Evolutionary conservation across 2,329 filamentous ascomycete species (phyloP), one percentile per base, ranked within the genome.

Genomic region (Aspergillus persii): DNA sequence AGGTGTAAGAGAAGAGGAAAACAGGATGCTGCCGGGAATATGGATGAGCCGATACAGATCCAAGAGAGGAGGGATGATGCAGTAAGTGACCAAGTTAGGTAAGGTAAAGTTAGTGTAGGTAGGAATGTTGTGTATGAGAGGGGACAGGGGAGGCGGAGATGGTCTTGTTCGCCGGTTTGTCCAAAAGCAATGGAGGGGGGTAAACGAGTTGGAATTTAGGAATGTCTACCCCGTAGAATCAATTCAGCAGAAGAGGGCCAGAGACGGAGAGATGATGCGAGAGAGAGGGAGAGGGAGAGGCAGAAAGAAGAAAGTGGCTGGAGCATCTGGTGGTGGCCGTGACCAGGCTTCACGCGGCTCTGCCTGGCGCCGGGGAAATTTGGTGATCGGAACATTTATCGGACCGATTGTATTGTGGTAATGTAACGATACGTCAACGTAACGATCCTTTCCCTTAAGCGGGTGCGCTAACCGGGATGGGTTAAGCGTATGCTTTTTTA

Each of bases 301-400:
- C 59, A 60, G 52, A 57, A 62, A 58, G 53, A 50, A 58, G 53
- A 50, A 50, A 57, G 61, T 63, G 56, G 63, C 61, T 63, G 58
- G 60, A 58, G 59, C 39, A 30, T 49, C 48, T 53, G 50, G 50
- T 59, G 61, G 57, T 41, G 31, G 18, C 29, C 46, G 33, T 59
- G 54, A 60, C 54, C 23, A 54, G 31, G 47, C 52, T 60, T 54
- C 49, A 62, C 36, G 62, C 60, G 62, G 62, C 62, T 64, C 62
- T 64, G 56, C 54, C 33, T 27, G 44, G 47, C 46, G n/a, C 4
- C 9, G 33, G 33, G 49, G 54, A 18, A 18, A 33, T 12, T 41
- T 41, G 12, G 4, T 15, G 3, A 6, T 41, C 36, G 39, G 41
- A 46, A 48, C 18, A 55, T 49, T 27, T 9, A 11, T 50, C 55